A percentile compares a stretch with the other conserved stretches of the same genome.
Conservation (phyloP, 306 rosid genomes). For the Prunus kanzakura region DNA sequence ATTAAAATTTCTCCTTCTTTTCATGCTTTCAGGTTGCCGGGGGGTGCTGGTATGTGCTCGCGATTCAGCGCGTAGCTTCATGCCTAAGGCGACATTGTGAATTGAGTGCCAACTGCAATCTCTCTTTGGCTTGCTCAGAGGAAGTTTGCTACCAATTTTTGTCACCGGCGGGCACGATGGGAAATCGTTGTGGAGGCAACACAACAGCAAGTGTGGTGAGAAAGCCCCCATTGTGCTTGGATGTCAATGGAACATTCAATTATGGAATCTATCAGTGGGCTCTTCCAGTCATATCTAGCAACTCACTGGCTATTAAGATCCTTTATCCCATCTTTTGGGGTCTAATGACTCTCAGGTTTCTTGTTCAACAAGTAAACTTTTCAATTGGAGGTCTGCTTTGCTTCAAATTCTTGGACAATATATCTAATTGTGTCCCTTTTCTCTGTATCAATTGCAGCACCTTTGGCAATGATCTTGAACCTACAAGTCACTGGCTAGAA, state of each 20-base stretch:
- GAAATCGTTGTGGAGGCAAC: conserved; percentile 62
- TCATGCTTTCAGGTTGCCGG: conserved; percentile 73
- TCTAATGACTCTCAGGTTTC: conserved; percentile 90
- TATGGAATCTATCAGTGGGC: conserved; percentile 97
- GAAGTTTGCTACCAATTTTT: conserved; percentile 73
- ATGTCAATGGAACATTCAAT: conserved; percentile 65
- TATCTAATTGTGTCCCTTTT: background rate
- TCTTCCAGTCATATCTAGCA: conserved; percentile 95
- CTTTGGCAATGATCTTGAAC: conserved; percentile 97
- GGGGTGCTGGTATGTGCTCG: conserved; percentile 99
- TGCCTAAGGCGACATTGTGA: conserved; percentile 81
- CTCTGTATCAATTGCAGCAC: conserved; percentile 55
- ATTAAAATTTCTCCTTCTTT: background rate
- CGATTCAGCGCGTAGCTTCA: conserved; percentile 88
- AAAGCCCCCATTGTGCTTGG: conserved; percentile 81
- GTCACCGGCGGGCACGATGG: conserved; percentile 17
- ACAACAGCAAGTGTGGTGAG: conserved; percentile 24
- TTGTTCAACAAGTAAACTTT: background rate
- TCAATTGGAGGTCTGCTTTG: background rate
- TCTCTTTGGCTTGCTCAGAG: conserved; percentile 69
- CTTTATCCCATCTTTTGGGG: conserved; percentile 99
- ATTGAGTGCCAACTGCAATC: conserved; percentile 49
- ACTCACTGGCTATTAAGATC: conserved; percentile 79
- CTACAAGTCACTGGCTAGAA: conserved; percentile 95
- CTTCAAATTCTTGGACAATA: background rate